Base-by-base conservation (phyloP, 2,329 filamentous ascomycete genomes). In the Monilinia vaccinii-corymbosi region DNA sequence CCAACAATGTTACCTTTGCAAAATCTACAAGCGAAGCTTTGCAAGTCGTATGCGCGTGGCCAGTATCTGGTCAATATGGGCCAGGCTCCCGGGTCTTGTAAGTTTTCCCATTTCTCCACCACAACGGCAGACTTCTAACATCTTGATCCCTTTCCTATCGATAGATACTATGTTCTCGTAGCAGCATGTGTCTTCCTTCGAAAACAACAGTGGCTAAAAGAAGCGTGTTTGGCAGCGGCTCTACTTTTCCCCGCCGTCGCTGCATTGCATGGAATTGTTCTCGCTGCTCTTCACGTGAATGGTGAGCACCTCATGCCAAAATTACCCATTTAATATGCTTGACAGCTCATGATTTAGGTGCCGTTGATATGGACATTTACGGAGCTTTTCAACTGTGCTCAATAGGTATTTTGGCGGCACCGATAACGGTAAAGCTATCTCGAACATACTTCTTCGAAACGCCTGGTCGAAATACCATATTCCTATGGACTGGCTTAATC, bases 371-470 rank as follows among this genome's bases (percentile, higher is more conserved):
- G 79, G 85, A 88, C 65, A 75, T 88, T 4, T 88, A 81, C 60
- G 85, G 85, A 1, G 83, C 84, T 10, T 86, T 88, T 63, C 85
- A 88, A 64, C 70, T 87, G 0, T 88, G 85, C 61, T 78, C 84
- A 0, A 84, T 88, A 42, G 85, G 83, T 14, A 83, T 87, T 18
- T 66, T 88, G 4, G 81, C 83, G 1, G 85, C 82, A 4, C 85
- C 85, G 0, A 76, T 84, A 0, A 86, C 84, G 0, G 83, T 85
- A 25, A 77, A 79, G 62, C 70, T 84, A 47, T 87, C 84, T 1
- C 73, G 73, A 18, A 88, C 84, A 0, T 88, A 88, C 67, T 87
- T 55, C 32, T 55, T 86, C 68, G 76, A 82, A 56, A 78, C 81
- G 25, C 81, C 81, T 0, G 84, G 84, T 2, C 76, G 85, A 40